Evolutionary conservation across 2,329 filamentous ascomycete species (phyloP).

Genomic region (Phoma herbarum): DNA sequence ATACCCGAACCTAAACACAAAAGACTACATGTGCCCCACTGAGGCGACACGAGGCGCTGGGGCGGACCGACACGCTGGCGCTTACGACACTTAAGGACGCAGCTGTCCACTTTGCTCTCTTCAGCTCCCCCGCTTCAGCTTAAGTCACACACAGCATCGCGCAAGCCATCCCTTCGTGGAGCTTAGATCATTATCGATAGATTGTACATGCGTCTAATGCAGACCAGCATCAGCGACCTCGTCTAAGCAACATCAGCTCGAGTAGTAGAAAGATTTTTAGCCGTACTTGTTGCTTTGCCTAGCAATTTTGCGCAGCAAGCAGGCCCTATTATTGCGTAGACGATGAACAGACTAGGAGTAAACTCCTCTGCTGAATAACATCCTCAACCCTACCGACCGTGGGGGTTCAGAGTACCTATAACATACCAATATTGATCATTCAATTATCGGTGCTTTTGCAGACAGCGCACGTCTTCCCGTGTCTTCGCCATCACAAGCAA

Average conservation of each 20-base stretch:
- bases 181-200: conserved; percentile 16
- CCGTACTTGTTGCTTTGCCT: neutral
- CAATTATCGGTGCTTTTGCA: too few species aligned
- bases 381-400: neutral
- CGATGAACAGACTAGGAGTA: neutral
- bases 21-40: conserved; percentile 3
- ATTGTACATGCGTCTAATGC: conserved; percentile 16
- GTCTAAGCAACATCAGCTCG: neutral
- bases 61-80: conserved; percentile 20
- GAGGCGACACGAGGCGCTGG: conserved; percentile 6
- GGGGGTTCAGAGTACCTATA: neutral
- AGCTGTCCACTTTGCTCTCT: neutral
- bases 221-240: conserved; percentile 7
- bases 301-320: neutral
- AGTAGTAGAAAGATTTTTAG: neutral
- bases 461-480: too few species aligned
- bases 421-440: too few species aligned
- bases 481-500: too few species aligned
- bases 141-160: neutral
- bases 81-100: conserved; percentile 11
- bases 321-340: neutral
- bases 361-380: neutral
- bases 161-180: conserved; percentile 4
- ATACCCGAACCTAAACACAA: conserved; percentile 14
- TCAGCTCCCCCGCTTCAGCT: conserved; percentile 21